phyloP scores from a whole-genome alignment of 768 basidiomycete species.

The Collybiopsis confluens region DNA sequence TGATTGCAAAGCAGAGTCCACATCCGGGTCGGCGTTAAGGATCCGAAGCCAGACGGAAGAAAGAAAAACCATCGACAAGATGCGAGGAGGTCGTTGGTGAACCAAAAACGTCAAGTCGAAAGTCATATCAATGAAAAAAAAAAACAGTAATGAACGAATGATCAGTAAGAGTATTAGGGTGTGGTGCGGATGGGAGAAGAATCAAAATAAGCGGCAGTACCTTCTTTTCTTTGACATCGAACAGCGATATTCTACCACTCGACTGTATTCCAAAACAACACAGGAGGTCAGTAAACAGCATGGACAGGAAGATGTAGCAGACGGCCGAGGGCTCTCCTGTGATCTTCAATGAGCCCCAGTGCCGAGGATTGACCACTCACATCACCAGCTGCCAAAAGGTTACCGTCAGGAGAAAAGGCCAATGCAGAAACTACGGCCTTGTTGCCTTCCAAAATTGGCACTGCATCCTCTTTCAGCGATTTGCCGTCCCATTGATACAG shows the following conservation, averaged over 20 bases:
- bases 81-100: neutral
- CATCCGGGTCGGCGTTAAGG: neutral
- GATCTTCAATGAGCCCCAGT: neutral
- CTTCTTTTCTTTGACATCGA: slow-evolving; percentile 63
- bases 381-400: slow-evolving; percentile 77
- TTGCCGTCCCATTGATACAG: slow-evolving; percentile 73
- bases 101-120: neutral
- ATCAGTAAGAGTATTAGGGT: slow-evolving; percentile 1
- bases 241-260: slow-evolving; percentile 75
- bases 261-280: slow-evolving; percentile 41
- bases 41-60: neutral
- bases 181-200: neutral
- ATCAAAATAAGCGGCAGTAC: slow-evolving; percentile 26
- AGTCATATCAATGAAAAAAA: no score
- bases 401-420: slow-evolving; percentile 77
- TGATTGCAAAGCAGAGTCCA: neutral
- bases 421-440: slow-evolving; percentile 68
- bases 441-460: slow-evolving; percentile 53
- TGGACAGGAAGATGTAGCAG: neutral
- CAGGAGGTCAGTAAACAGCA: slow-evolving; percentile 1
- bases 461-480: slow-evolving; percentile 47
- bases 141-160: neutral
- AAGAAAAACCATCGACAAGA: neutral
- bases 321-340: neutral
- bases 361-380: slow-evolving; percentile 42